Base-by-base conservation (phyloP, 2,329 filamentous ascomycete species). In the Alternaria angustiovoidea region DNA sequence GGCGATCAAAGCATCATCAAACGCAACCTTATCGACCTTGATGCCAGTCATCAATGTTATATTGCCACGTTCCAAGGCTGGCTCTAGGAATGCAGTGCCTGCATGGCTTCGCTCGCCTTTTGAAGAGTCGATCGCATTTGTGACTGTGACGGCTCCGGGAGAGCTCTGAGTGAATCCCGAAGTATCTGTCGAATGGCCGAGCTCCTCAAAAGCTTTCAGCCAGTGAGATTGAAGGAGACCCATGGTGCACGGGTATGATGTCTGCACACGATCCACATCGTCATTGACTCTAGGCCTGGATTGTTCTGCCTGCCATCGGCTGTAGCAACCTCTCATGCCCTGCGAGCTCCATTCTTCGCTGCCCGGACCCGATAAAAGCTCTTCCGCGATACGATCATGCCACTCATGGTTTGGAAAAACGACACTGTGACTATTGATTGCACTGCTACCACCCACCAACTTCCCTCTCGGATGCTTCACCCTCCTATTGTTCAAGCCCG, bases 81-180 rank as follows among this genome's bases (percentile, higher is more conserved):
- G 57, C 18, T 68, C 64, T 41, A 70, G 20, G 48, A 63, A 70
- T 22, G 66, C 64, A 18, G 57, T 63, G 14, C 57, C 67, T 46
- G 62, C 67, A 55, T 70, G 66, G 22, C 67, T 70, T 43, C 66
- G 52, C 49, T 70, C 67, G 12, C 60, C 66, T 34, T 58, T 70
- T 7, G 58, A 52, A 16, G 60, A 39, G 28, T 67, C 64, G 6
- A 70, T 54, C 12, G 67, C 65, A 61, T 68, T 68, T 12, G 64
- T 59, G 51, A 65, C 47, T 24, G 62, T 68, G 18, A 67, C 57
- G 24, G 64, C 65, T 28, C 62, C 64, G 2, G 43, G 34, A 56
- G 55, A 51, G 44, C 64, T 68, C 32, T 63, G 16, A 5, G 20
- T 5, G 47, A 69, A 68, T 2, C 54, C 63, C 32, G 67, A 58